Evolutionary conservation across 306 rosid species (phyloP), one percentile per base, ranked within the genome.

Genomic region (Ziziphus jujuba): DNA sequence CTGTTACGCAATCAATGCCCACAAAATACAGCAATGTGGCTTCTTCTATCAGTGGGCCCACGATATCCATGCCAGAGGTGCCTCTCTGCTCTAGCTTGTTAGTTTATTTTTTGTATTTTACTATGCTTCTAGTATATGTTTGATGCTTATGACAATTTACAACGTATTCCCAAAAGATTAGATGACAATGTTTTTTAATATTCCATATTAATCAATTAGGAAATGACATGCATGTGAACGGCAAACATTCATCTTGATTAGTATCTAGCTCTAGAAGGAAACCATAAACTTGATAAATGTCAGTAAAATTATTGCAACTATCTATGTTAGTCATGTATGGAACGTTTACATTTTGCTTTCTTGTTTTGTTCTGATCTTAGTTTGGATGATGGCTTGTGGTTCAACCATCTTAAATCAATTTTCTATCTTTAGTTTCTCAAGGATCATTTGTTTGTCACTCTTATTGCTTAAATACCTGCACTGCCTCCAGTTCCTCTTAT

Each of bases 51-150:
- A 89, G 92, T 61, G 87, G 89, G 65, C 88, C 97, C 57, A 56
- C 89, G 75, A 85, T 95, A 57, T 80, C 86, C 80, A 90, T 88
- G 92, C 78, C 97, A 13, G 99, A 95, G 97, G 99, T 95, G 69
- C 45, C 28, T 70, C 65, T 73, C 78, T 72, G 45, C 40, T 19
- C 65, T 57, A 17, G 47, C 12, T 17, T 20, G 23, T 40, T 19
- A 38, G 13, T 3, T 12, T 24, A 12, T 53, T 67, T 25, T 77
- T 33, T 73, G 61, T 35, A 35, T 49, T 44, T 57, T 55, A 2
- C 49, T 65, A 59, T 43, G 57, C 67, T 66, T 63, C 48, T 59
- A 62, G 64, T 13, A 34, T 63, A 40, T 36, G 17, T 19, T 63
- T 67, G 72, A 52, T 2, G 63, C 61, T 58, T 61, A 16, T 60